A percentile compares a stretch with the other conserved stretches of the same genome.
These are phyloP conservation scores for Kurtzmaniella quercitrusa DNA, from an alignment of 1,139 yeast genomes.

Conservation along the genomic window DNA sequence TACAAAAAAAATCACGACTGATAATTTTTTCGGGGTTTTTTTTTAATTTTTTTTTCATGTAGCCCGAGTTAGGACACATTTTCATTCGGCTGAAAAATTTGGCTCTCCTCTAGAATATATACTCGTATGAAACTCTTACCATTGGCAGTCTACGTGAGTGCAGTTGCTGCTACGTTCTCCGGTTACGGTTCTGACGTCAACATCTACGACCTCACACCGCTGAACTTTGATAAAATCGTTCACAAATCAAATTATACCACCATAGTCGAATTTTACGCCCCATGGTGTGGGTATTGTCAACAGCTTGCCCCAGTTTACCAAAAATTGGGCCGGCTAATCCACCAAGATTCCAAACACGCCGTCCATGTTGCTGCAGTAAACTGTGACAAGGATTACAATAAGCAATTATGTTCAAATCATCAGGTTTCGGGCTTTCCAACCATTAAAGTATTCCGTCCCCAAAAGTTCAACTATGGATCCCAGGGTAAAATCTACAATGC, in stretches of 20 bases:
- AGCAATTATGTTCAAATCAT: constrained; percentile 64
- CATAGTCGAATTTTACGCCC: constrained; percentile 90
- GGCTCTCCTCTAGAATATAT: neutral
- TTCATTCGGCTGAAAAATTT: neutral
- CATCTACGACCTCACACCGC: constrained; percentile 53
- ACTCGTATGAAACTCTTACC: neutral
- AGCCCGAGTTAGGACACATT: neutral
- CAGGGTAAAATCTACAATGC: constrained; percentile 26
- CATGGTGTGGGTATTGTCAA: constrained; percentile 90
- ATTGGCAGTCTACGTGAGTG: neutral
- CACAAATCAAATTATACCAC: constrained; percentile 71
- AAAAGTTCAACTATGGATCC: constrained; percentile 42
- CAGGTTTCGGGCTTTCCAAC: constrained; percentile 79
- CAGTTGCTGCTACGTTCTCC: constrained; percentile 11
- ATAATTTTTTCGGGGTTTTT: too few species aligned
- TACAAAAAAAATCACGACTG: too few species aligned
- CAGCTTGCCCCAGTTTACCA: constrained; percentile 52
- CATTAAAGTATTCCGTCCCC: constrained; percentile 74
- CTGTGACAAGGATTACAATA: constrained; percentile 71
- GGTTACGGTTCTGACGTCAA: constrained; percentile 41
- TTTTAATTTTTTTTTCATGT: too few species aligned
- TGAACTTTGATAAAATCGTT: constrained; percentile 62
- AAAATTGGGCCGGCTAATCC: constrained; percentile 59
- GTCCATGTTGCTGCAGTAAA: constrained; percentile 81
- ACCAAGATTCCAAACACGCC: constrained; percentile 44